A percentile compares a stretch with the other conserved stretches of the same genome.
Conservation (phyloP, 2,329 filamentous ascomycete species). For the Cyclaneusma minus region DNA sequence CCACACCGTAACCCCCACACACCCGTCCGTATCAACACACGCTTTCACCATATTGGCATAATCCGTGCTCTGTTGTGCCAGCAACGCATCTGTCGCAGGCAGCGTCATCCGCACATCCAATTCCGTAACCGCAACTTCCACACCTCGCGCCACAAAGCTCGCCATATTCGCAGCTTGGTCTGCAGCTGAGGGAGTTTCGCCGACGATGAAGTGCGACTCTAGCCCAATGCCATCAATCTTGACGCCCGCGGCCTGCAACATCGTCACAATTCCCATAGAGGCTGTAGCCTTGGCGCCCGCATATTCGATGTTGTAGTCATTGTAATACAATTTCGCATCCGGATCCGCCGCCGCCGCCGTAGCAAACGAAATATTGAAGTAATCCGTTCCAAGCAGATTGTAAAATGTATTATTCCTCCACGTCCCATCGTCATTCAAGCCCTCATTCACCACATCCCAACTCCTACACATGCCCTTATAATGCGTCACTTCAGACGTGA, state of each 20-base stretch:
- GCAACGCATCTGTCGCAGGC: constrained; percentile 24
- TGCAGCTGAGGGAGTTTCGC: constrained; percentile 29
- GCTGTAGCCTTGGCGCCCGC: constrained; percentile 29
- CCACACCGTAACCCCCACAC: constrained; percentile 16
- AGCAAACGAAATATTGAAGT: constrained; percentile 40
- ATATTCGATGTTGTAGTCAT: constrained; percentile 48
- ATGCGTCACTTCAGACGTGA: constrained; percentile 39
- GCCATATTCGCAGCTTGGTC: constrained; percentile 29
- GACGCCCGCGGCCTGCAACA: constrained; percentile 30
- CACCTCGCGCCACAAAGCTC: constrained; percentile 32
- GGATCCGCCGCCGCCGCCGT: constrained; percentile 38
- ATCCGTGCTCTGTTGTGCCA: constrained; percentile 29
- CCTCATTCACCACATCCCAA: constrained; percentile 55
- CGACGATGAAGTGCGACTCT: constrained; percentile 44
- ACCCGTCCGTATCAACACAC: constrained; percentile 11
- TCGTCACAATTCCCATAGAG: constrained; percentile 26
- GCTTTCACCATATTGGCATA: constrained; percentile 21
- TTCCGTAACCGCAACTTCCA: constrained; percentile 47
- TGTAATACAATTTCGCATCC: constrained; percentile 43
- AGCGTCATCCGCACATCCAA: constrained; percentile 39
- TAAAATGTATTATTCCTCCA: constrained; percentile 38
- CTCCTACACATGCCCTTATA: constrained; percentile 44
- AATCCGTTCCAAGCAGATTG: constrained; percentile 36
- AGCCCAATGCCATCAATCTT: constrained; percentile 47
- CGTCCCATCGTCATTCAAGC: constrained; percentile 38